Base-by-base conservation (phyloP, 2,329 filamentous ascomycete species). In the Cercospora sojina region DNA sequence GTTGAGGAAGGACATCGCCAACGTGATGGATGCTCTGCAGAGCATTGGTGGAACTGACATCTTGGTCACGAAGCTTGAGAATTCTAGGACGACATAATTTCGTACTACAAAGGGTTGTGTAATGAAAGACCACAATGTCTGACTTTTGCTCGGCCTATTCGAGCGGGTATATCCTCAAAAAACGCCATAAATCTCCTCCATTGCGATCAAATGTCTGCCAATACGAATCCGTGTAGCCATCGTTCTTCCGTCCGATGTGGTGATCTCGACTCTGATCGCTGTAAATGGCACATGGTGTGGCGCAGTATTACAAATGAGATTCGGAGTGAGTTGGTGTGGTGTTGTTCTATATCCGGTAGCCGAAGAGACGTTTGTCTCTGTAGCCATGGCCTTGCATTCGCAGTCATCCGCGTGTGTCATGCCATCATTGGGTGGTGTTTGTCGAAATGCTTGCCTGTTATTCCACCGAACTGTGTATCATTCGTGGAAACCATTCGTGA, bases 11-110 rank as follows among this genome's bases (percentile, higher is more conserved):
- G 86, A 86, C 74, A 90, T 96, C 75, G 93, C 93, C 2, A 83
- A 87, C 6, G 91, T 91, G 41, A 97, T 97, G 93, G 93, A 97
- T 78, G 86, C 91, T 73, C 78, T 97, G 76, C 88, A 85, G 32
- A 87, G 85, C 74, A 85, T 90, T 29, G 93, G 93, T 2, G 93
- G 93, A 1, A 87, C 88, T 62, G 93, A 97, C 79, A 93, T 97
- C 69, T 79, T 97, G 73, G 91, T 96, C 23, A 83, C 93, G 62
- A 89, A 91, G 77, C 92, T 97, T 75, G 90, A 91, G 78, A 97
- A 97, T 80, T 89, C 90, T 64, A 83, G 89, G 73, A 84, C 83
- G 49, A 73, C 66, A 20, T 77, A 66, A 51, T 20, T 20, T 27
- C 9, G 31, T 32, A 20, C 35, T 32, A 27, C 16, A 23, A 9